Conservation (phyloP, 139 green algal species). For the Chlorella sorokiniana region DNA sequence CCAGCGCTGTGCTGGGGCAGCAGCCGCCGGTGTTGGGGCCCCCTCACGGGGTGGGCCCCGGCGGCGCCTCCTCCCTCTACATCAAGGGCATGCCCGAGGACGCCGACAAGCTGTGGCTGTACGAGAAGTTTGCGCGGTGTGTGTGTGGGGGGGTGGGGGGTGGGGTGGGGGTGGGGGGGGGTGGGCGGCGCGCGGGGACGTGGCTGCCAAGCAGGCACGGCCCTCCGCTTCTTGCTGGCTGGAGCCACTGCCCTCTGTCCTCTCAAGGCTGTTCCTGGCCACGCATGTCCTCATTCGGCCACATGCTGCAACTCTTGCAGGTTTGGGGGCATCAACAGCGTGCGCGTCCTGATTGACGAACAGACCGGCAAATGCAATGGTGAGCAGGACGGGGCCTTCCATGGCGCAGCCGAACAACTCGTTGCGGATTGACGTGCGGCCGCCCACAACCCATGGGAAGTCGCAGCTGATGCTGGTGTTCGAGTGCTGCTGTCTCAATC, state of each 20-base stretch:
- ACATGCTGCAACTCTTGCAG: neutral
- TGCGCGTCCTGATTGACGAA: constrained; percentile 58
- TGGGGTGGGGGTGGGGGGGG: too few relatives aligned
- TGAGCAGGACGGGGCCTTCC: too few relatives aligned
- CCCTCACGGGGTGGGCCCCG: neutral
- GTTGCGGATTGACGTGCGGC: too few relatives aligned
- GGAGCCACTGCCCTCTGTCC: too few relatives aligned
- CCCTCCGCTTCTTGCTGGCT: too few relatives aligned
- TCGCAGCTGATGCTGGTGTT: too few relatives aligned
- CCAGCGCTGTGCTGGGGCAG: neutral
- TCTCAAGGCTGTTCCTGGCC: too few relatives aligned
- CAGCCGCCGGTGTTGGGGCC: neutral
- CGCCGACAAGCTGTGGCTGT: constrained; percentile 72
- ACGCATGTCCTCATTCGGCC: neutral
- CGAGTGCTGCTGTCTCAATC: neutral
- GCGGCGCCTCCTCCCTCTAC: constrained; percentile 50
- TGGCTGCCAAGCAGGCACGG: neutral
- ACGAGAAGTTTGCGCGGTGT: constrained; percentile 75
- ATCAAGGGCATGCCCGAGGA: constrained; percentile 67
- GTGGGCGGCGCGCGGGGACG: too few relatives aligned
- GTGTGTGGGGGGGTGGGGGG: neutral
- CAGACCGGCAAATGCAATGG: constrained; percentile 46
- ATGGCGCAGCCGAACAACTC: too few relatives aligned
- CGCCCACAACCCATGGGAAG: too few relatives aligned
- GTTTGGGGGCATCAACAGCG: constrained; percentile 59